Evolutionary conservation across 1,284 basidiomycete species (phyloP), one percentile per base, ranked within the genome.

Genomic region (Ustilago loliicola): DNA sequence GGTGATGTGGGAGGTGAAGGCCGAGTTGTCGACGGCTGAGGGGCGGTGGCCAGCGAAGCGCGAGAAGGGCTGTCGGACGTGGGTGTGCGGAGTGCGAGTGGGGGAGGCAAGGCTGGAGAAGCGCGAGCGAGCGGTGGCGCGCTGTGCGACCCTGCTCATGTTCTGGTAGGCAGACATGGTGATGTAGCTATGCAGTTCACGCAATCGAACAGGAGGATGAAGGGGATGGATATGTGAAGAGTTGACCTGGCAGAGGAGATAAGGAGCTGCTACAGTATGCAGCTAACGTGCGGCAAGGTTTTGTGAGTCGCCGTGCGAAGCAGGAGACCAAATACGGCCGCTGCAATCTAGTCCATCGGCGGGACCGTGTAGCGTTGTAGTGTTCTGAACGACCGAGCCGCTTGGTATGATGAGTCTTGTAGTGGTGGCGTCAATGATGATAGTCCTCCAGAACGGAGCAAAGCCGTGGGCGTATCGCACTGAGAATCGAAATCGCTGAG

Each of bases 31-130:
- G 25, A 63, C 19, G n/a, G 51, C 30, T 4, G 64, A 55, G 11
- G 70, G 70, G n/a, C 71, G 71, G 36, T 47, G 55, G 42, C 54
- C 62, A 25, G 66, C 57, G 47, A 61, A 65, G 10, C 62, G 66
- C 3, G 63, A 55, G 4, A 69, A 63, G 11, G 66, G 62, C 45
- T 62, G 72, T 7, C 66, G 66, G 11, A 51, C 30, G 19, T 51
- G 38, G 2, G 4, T 29, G 36, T 51, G 23, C 23, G 59, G 64
- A 8, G 23, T 13, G n/a, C 48, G 48, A 29, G 23, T 48, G 45
- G 45, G n/a, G 21, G 45, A 25, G 21, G 45, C 23, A n/a, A 27
- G 23, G 23, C 9, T 15, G 7, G 8, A 5, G 23, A 50, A 9
- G 15, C 15, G 56, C 0, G 40, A 3, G 8, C 62, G 65, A 21